phyloP scores from a whole-genome alignment of 177 flowering plant genomes.

The Tripterygium wilfordii region DNA sequence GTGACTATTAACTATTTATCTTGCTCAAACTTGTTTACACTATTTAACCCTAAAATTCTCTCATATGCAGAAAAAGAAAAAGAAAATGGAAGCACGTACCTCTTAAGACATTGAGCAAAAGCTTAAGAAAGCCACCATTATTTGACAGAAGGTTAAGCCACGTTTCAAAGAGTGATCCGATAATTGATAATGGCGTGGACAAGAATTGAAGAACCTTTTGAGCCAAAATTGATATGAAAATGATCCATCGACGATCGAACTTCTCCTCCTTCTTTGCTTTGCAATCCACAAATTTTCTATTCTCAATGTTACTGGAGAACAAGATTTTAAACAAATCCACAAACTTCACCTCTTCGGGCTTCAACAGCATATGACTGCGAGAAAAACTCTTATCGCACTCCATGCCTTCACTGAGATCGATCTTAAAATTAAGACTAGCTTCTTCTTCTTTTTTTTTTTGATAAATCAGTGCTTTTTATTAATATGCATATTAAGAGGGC shows the following conservation, averaged over 20 bases:
- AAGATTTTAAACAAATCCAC: conserved; percentile 24
- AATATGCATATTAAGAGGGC: too few species aligned
- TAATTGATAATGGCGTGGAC: conserved; percentile 14
- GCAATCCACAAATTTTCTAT: conserved; percentile 23
- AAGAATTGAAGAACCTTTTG: conserved; percentile 10
- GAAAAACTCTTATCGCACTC: conserved; percentile 19
- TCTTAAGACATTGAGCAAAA: conserved; percentile 11
- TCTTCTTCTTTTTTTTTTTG: too few species aligned
- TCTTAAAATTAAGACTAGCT: too few species aligned
- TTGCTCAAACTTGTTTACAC: too few species aligned
- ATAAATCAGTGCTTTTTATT: too few species aligned
- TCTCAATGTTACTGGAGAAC: conserved; percentile 12
- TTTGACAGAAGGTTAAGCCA: conserved; percentile 9
- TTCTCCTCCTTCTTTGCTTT: conserved; percentile 5
- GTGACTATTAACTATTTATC: too few species aligned
- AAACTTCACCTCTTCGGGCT: conserved; percentile 22
- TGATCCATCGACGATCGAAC: conserved; percentile 21
- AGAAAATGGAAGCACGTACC: too few species aligned
- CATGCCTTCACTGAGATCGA: too few species aligned
- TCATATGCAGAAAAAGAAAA: too few species aligned
- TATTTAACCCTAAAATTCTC: too few species aligned
- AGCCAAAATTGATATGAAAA: conserved; percentile 22
- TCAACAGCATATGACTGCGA: conserved; percentile 22
- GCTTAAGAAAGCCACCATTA: conserved; percentile 3
- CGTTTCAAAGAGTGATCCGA: conserved; percentile 17